These are phyloP conservation scores for Posidonia oceanica DNA, from an alignment of 116 monocot species.

Conservation along the genomic window DNA sequence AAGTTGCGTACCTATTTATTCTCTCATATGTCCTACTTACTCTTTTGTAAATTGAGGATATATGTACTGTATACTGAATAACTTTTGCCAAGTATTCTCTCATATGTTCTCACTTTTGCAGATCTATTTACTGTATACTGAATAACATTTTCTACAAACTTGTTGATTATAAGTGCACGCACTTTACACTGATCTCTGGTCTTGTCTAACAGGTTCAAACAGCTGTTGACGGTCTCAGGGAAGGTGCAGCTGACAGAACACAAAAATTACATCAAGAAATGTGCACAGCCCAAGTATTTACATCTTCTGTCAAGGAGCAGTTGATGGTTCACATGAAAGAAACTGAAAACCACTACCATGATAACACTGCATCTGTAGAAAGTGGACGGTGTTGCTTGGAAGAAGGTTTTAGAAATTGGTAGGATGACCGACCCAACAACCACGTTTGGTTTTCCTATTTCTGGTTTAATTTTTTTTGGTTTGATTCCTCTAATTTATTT, in stretches of 20 bases:
- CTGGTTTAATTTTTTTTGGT: too few relatives aligned
- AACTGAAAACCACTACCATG: constrained; percentile 55
- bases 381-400: constrained; percentile 44
- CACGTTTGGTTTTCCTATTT: too few relatives aligned
- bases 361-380: constrained; percentile 60
- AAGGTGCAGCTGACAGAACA: constrained; percentile 52
- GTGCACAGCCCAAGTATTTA: constrained; percentile 47
- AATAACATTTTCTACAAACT: too few relatives aligned
- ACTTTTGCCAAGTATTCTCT: too few relatives aligned
- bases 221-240: constrained; percentile 55
- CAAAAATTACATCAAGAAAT: constrained; percentile 66
- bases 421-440: constrained; percentile 5
- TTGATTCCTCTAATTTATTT: background rate
- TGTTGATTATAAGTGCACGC: too few relatives aligned
- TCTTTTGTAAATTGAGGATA: too few relatives aligned
- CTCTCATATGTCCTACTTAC: too few relatives aligned
- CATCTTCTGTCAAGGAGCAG: constrained; percentile 55
- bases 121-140: too few relatives aligned
- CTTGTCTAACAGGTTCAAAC: constrained; percentile 59
- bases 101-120: too few relatives aligned
- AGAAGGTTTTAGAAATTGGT: constrained; percentile 66
- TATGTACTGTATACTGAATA: too few relatives aligned
- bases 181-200: background rate
- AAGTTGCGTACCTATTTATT: too few relatives aligned
- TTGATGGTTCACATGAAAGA: constrained; percentile 66